Conservation (phyloP, 169 alveolate species). For the Neospora caninum region DNA sequence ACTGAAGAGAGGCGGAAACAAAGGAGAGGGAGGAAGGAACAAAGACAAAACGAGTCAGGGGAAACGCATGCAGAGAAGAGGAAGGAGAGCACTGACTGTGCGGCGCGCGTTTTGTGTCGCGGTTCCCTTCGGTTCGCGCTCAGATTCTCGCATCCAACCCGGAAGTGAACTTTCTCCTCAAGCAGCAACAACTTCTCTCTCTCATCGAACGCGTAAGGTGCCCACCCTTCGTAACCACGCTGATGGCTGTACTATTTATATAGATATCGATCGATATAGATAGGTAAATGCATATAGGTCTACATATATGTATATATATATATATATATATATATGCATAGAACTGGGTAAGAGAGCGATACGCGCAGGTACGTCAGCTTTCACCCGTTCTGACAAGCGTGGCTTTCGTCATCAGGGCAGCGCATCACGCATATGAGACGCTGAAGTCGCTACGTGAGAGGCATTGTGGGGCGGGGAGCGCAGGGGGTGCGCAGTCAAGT, state of each 20-base stretch:
- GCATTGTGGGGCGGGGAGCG: too few relatives aligned
- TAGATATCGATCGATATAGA: not conserved
- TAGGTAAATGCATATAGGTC: not conserved
- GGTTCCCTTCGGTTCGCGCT: not conserved
- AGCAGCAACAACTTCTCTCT: constrained; percentile 65
- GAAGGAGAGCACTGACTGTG: too few relatives aligned
- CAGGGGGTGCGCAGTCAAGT: too few relatives aligned
- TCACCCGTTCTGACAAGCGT: too few relatives aligned
- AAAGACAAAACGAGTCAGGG: not conserved
- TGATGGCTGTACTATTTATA: not conserved
- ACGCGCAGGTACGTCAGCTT: too few relatives aligned
- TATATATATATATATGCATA: too few relatives aligned
- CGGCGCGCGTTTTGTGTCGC: not conserved
- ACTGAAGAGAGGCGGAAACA: not conserved
- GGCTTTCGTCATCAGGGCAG: too few relatives aligned
- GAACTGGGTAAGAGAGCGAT: too few relatives aligned
- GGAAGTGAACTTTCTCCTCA: constrained; percentile 59
- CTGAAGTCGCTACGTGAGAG: too few relatives aligned
- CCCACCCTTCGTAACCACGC: not conserved
- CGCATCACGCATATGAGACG: too few relatives aligned
- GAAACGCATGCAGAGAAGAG: too few relatives aligned
- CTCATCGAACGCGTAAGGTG: constrained; percentile 62
- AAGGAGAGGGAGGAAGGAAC: not conserved
- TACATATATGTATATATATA: not conserved
- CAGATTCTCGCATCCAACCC: constrained; percentile 62